A percentile compares a stretch with the other conserved stretches of the same genome.
These are phyloP conservation scores for Myriosclerotinia curreyana DNA, from an alignment of 2,329 filamentous ascomycete species.

Conservation along the genomic window DNA sequence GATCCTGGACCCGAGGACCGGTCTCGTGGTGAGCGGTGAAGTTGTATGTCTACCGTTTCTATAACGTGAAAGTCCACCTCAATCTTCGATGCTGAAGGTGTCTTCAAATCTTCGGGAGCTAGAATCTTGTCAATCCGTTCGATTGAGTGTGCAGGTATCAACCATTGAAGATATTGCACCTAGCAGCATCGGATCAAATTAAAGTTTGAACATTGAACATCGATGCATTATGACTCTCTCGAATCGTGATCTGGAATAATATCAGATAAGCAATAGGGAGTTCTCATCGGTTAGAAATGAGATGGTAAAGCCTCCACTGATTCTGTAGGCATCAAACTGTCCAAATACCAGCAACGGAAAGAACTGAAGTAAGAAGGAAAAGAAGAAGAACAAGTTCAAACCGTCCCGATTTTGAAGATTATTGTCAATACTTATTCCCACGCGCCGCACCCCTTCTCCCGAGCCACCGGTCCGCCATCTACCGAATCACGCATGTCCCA, in stretches of 20 bases:
- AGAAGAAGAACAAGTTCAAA: neutral
- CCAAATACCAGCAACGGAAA: neutral
- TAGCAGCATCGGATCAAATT: neutral
- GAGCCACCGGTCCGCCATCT: neutral
- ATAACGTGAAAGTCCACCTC: too few species aligned
- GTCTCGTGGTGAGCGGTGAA: neutral
- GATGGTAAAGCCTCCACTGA: neutral
- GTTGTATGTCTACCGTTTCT: neutral
- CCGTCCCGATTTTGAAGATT: neutral
- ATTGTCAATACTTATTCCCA: neutral
- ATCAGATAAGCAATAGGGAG: too few species aligned
- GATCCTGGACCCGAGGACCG: neutral
- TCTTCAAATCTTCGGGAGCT: neutral
- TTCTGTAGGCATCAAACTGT: neutral
- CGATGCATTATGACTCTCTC: too few species aligned
- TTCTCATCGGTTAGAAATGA: neutral
- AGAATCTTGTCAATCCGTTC: too few species aligned
- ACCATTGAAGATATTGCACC: too few species aligned
- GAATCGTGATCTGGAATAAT: too few species aligned
- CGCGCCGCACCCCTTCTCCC: neutral
- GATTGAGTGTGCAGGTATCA: neutral
- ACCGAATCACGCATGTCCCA: too few species aligned
- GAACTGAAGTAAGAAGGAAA: too few species aligned
- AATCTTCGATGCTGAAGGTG: neutral
- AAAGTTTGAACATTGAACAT: neutral